These are phyloP conservation scores for Teratosphaeria gauchensis DNA, from an alignment of 2,329 filamentous ascomycete species.

Conservation along the genomic window DNA sequence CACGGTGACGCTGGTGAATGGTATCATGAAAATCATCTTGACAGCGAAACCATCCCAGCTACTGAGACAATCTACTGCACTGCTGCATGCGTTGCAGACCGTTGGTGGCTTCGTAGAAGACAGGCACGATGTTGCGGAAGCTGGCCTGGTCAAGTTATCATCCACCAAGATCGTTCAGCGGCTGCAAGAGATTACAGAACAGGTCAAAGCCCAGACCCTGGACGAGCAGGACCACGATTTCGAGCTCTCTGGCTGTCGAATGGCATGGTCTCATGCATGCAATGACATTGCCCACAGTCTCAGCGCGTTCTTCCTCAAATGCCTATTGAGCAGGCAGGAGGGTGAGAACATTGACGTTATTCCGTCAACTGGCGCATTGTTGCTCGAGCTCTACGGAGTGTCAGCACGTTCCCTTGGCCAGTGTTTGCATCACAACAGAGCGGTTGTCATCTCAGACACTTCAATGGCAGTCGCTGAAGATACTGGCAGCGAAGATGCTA, in stretches of 20 bases:
- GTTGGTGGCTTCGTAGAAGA: background rate
- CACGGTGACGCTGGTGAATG: background rate
- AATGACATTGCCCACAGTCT: conserved; percentile 2
- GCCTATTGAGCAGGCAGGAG: background rate
- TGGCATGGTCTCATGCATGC: background rate
- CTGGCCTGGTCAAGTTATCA: background rate
- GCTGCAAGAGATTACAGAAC: background rate
- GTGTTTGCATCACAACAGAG: background rate
- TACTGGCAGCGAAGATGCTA: conserved; percentile 3
- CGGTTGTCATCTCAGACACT: background rate
- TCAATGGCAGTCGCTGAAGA: conserved; percentile 2
- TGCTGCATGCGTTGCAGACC: background rate
- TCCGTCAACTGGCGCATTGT: background rate
- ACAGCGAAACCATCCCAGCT: background rate
- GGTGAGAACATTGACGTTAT: background rate
- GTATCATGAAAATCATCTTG: background rate
- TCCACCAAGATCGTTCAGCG: background rate
- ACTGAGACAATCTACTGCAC: background rate
- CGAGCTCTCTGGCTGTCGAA: background rate
- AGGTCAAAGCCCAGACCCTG: background rate
- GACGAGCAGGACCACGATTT: background rate
- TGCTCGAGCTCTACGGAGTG: conserved; percentile 7
- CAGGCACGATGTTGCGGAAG: conserved; percentile 1
- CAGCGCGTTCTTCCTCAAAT: conserved; percentile 4
- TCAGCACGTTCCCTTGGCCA: background rate